Conservation (phyloP, 192 early-diverging fungal genomes). For the Endogone sp. region DNA sequence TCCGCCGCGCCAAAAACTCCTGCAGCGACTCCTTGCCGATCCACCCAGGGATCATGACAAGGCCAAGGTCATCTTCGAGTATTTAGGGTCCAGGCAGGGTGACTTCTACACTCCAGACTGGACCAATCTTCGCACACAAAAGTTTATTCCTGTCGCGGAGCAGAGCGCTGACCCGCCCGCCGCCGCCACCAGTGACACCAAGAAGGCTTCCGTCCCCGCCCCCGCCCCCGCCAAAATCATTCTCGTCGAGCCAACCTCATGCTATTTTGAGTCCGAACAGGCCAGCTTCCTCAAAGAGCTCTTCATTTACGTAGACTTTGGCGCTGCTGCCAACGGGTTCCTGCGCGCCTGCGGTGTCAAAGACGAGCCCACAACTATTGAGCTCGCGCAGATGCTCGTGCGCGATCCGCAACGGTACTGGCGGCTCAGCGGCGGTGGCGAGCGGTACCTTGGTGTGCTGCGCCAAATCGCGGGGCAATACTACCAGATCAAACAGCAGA, state of each 20-base stretch:
- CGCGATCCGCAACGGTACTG: conserved; percentile 33
- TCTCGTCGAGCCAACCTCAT: conserved; percentile 38
- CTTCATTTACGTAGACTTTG: conserved; percentile 67
- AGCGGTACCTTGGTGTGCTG: conserved; percentile 67
- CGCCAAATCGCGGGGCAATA: conserved; percentile 70
- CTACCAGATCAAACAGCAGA: conserved; percentile 34
- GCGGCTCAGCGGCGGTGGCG: conserved; percentile 35
- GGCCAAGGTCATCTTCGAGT: conserved; percentile 61
- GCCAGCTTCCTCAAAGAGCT: conserved; percentile 45
- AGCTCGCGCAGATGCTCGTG: conserved; percentile 64
- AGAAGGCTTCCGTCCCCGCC: conserved; percentile 14
- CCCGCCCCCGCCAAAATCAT: conserved; percentile 29
- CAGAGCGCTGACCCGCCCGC: conserved; percentile 2
- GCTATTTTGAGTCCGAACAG: conserved; percentile 52
- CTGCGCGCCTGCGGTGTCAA: conserved; percentile 81
- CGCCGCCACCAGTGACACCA: conserved; percentile 14
- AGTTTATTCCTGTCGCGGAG: conserved; percentile 61
- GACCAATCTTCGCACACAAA: conserved; percentile 36
- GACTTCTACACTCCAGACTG: conserved; percentile 55
- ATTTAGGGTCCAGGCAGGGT: conserved; percentile 57
- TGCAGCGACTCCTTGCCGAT: conserved; percentile 32
- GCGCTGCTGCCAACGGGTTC: conserved; percentile 67
- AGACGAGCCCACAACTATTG: conserved; percentile 69
- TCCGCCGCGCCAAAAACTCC: conserved; percentile 38
- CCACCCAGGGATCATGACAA: conserved; percentile 24